A percentile compares a stretch with the other conserved stretches of the same genome.
These are phyloP conservation scores for Coemansia sp. DNA, from an alignment of 192 early-diverging fungal species.

Conservation along the genomic window DNA sequence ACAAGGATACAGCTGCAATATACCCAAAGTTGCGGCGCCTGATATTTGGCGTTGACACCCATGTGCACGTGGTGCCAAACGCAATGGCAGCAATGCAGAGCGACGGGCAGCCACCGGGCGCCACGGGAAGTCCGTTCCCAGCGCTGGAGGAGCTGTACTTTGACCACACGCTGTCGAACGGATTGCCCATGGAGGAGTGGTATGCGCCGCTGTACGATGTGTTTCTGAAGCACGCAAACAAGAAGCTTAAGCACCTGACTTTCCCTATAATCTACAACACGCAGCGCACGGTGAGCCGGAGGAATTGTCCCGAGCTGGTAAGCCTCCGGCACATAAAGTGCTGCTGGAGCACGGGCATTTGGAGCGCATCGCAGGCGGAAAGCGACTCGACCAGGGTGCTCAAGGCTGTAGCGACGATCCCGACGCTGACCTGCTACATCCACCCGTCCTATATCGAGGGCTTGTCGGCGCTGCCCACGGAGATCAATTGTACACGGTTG, in stretches of 20 bases:
- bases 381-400: slow-evolving; percentile 51
- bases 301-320: slow-evolving; percentile 37
- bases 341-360: slow-evolving; percentile 48
- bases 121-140: slow-evolving; percentile 24
- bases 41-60: slow-evolving; percentile 31
- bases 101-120: background rate
- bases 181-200: slow-evolving; percentile 47
- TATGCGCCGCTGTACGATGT: slow-evolving; percentile 47
- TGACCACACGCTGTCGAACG: slow-evolving; percentile 31
- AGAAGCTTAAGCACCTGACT: slow-evolving; percentile 25
- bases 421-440: slow-evolving; percentile 29
- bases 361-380: slow-evolving; percentile 14
- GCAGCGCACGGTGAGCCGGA: slow-evolving; percentile 21
- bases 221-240: slow-evolving; percentile 26
- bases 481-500: slow-evolving; percentile 17
- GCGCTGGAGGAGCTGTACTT: slow-evolving; percentile 38
- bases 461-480: slow-evolving; percentile 24
- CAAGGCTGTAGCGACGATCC: slow-evolving; percentile 30
- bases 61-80: slow-evolving; percentile 19
- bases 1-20: background rate
- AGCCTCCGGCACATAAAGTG: slow-evolving; percentile 50
- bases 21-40: slow-evolving; percentile 23
- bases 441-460: slow-evolving; percentile 49
- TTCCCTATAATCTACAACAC: slow-evolving; percentile 56
- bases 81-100: background rate